Conservation (phyloP, 2,329 filamentous ascomycete genomes). For the Hypoxylon sp. region DNA sequence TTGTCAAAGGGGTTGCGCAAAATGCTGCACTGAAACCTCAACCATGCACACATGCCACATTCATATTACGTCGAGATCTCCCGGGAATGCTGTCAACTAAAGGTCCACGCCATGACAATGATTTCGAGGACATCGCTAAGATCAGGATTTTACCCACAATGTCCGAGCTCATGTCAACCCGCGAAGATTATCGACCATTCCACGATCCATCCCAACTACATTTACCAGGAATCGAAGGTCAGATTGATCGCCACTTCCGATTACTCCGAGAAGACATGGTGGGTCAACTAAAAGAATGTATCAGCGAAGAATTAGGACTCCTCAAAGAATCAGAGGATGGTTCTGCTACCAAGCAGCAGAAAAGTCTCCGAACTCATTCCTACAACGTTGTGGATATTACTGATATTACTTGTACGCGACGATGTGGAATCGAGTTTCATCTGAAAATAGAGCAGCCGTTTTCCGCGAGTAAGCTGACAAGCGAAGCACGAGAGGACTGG, state of each 20-base stretch:
- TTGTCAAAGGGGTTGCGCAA: constrained; percentile 10
- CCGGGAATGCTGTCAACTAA: constrained; percentile 27
- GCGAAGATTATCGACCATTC: constrained; percentile 61
- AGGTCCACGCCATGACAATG: constrained; percentile 44
- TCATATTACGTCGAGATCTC: constrained; percentile 26
- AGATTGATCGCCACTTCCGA: constrained; percentile 69
- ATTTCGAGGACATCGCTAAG: constrained; percentile 60
- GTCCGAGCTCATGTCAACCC: constrained; percentile 61
- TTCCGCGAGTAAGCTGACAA: constrained; percentile 5
- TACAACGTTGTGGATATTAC: constrained; percentile 22
- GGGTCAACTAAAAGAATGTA: constrained; percentile 60
- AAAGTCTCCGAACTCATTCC: constrained; percentile 4
- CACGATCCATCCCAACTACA: constrained; percentile 59
- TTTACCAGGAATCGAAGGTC: constrained; percentile 60
- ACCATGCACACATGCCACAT: background rate
- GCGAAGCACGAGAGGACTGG: constrained; percentile 33
- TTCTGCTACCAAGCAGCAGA: constrained; percentile 31
- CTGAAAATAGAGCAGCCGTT: constrained; percentile 29
- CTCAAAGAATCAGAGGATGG: constrained; percentile 1
- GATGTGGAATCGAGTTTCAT: constrained; percentile 25
- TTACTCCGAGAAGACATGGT: constrained; percentile 69
- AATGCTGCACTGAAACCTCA: background rate
- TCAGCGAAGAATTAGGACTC: constrained; percentile 24
- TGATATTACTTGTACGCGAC: constrained; percentile 17
- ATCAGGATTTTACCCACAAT: constrained; percentile 66